Conservation (phyloP, 1,139 yeast species). For the Wickerhamomyces sp. region DNA sequence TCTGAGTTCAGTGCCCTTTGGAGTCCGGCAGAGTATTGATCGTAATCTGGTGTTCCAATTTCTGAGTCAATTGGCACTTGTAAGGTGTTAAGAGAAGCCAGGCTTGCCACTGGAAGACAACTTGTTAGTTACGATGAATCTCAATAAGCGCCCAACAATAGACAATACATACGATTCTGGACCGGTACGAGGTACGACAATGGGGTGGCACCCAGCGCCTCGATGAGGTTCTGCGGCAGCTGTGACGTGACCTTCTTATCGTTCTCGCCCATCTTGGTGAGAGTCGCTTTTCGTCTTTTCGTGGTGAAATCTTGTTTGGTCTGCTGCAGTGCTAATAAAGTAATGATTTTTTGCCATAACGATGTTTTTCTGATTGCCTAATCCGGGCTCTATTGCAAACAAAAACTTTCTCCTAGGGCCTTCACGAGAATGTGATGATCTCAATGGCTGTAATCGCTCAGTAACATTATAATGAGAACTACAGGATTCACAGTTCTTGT, state of each 20-base stretch:
- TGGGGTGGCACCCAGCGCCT: conserved; percentile 30
- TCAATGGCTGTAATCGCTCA: too few relatives aligned
- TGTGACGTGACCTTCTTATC: background rate
- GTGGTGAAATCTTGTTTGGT: background rate
- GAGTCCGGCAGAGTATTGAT: background rate
- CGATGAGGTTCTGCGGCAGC: conserved; percentile 19
- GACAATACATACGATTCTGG: conserved; percentile 27
- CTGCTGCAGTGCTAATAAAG: background rate
- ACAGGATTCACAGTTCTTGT: too few relatives aligned
- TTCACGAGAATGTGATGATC: too few relatives aligned
- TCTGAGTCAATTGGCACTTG: background rate
- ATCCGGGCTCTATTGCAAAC: background rate
- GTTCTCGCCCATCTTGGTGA: background rate
- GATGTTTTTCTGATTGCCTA: background rate
- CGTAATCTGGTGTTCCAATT: background rate
- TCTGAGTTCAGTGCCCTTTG: conserved; percentile 1
- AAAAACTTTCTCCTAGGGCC: too few relatives aligned
- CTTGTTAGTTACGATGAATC: background rate
- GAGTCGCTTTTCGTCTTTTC: too few relatives aligned
- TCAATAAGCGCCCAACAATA: background rate
- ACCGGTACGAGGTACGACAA: conserved; percentile 31
- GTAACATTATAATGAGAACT: too few relatives aligned
- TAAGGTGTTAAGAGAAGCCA: background rate
- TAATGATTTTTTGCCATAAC: background rate
- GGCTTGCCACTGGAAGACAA: background rate